Evolutionary conservation across 192 early-diverging fungal species (phyloP), one percentile per base, ranked within the genome.

Genomic region (Backusella australiensis): DNA sequence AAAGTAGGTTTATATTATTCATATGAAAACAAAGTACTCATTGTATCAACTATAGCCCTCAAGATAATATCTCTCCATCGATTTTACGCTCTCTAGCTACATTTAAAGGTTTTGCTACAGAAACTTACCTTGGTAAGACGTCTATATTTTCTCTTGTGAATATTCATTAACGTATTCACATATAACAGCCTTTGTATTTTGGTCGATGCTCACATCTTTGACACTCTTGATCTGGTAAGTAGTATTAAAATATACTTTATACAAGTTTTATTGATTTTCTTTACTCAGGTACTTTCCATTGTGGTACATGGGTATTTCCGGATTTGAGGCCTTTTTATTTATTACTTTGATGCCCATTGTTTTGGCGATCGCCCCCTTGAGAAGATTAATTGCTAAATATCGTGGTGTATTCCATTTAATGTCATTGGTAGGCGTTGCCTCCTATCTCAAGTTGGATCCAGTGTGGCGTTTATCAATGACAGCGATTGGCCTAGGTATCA

Each of bases 291-390:
- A 94, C 78, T 94, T 94, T 77, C 93, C 93, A 26, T 82, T 94
- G 38, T 94, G 92, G 91, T 87, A 93, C 81, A 94, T 94, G 93
- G 93, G 93, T 4, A 87, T 94, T 77, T 93, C 92, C 15, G 93
- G 93, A 68, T 93, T 89, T 75, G 93, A 94, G 77, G 89, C 88
- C 6, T 89, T 89, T 36, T 81, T 94, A 75, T 85, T 94, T 17
- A 84, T 89, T 19, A 91, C 90, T 41, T 67, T 87, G 14, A 77
- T 86, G 9, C 89, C 91, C 1, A 78, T 86, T 21, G 67, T 93
- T 19, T 84, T 93, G 15, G 91, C 89, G 41, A 83, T 93, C 34
- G 79, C 77, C 4, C 77, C 80, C 8, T 73, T 93, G 38, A 87
- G 91, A 23, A 81, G 85, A 17, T 44, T 85, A 1, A 79, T 93